Percentiles rank a stretch among this genome's conserved stretches.
These are phyloP conservation scores for Suzukiozyma palmioleophila DNA, from an alignment of 1,139 yeast genomes.

Conservation along the genomic window DNA sequence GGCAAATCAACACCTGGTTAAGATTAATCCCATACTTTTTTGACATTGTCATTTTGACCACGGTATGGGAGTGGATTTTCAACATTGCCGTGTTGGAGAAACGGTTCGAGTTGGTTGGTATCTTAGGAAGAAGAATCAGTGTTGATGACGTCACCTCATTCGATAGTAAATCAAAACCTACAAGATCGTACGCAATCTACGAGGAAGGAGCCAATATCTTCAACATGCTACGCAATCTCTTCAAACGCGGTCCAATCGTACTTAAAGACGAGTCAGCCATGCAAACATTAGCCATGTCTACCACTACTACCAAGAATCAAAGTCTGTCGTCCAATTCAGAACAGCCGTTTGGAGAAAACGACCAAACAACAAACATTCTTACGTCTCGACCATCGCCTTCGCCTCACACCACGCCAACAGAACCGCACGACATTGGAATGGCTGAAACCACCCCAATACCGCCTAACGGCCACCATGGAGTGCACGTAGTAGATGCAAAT, in stretches of 20 bases:
- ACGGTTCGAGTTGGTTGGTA: conserved; percentile 40
- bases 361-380: no score
- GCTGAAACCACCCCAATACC: no score
- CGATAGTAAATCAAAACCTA: not conserved
- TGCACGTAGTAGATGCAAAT: no score
- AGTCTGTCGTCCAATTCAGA: not conserved
- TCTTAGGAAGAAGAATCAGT: conserved; percentile 45
- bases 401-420: no score
- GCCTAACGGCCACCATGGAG: no score
- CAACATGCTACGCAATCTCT: not conserved
- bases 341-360: no score
- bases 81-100: conserved; percentile 40
- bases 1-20: conserved; percentile 40
- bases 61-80: conserved; percentile 52
- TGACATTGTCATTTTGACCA: conserved; percentile 36
- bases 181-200: conserved; percentile 4
- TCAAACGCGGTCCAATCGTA: not conserved
- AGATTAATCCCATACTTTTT: conserved; percentile 31
- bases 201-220: conserved; percentile 13
- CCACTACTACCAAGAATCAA: not conserved
- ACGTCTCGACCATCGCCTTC: no score
- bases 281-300: not conserved
- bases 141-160: conserved; percentile 31
- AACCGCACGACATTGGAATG: no score
- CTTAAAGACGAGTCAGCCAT: not conserved